Evolutionary conservation across 2,329 filamentous ascomycete species (phyloP).

Genomic region (Colletotrichum liaoningense): DNA sequence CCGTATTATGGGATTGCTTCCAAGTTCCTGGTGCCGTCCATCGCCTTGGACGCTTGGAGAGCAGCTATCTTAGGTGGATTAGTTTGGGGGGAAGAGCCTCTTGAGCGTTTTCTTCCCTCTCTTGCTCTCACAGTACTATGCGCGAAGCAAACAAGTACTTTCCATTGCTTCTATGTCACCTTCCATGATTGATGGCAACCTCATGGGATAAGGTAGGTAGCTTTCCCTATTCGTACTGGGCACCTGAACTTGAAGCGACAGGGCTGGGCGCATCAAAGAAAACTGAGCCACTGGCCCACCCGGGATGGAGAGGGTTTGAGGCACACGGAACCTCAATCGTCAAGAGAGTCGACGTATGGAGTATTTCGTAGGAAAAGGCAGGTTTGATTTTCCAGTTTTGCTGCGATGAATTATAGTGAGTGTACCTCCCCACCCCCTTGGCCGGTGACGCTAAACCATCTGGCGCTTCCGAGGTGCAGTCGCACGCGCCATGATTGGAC

Average conservation of each 20-base stretch:
- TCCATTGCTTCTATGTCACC: background rate
- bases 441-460: slow-evolving; percentile 7
- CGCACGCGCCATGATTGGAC: slow-evolving; percentile 26
- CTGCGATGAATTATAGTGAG: background rate
- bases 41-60: too few relatives aligned
- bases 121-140: background rate
- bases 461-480: slow-evolving; percentile 6
- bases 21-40: background rate
- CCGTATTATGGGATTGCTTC: background rate
- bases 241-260: background rate
- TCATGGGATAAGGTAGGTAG: too few relatives aligned
- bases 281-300: background rate
- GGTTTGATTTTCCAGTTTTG: background rate
- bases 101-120: background rate
- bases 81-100: background rate
- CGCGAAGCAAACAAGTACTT: background rate
- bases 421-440: background rate
- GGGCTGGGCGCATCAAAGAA: background rate
- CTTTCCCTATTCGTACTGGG: background rate
- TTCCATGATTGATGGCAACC: background rate
- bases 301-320: background rate
- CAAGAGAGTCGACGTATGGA: background rate
- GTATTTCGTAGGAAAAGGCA: background rate
- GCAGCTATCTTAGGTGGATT: too few relatives aligned
- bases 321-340: background rate